Evolutionary conservation across 2,329 filamentous ascomycete species (phyloP).

Genomic region (Aspergillus flavus): DNA sequence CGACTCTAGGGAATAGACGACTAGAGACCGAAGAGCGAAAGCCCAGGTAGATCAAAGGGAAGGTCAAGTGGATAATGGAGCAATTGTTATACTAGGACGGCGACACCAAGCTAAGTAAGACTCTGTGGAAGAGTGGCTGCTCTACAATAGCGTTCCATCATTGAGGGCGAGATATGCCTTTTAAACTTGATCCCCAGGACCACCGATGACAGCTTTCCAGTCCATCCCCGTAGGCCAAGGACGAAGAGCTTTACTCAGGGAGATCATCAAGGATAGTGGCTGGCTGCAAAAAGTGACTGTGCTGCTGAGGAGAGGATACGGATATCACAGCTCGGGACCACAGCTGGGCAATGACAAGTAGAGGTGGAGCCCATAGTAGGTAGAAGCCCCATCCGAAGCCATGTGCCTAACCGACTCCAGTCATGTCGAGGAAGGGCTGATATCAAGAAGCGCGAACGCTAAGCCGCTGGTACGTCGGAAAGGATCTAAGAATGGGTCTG

Average conservation of each 20-base stretch:
- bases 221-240: constrained; percentile 12
- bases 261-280: constrained; percentile 31
- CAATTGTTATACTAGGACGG: background rate
- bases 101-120: constrained; percentile 1
- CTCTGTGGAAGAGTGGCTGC: constrained; percentile 16
- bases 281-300: constrained; percentile 34
- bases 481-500: constrained; percentile 2
- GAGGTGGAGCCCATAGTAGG: constrained; percentile 28
- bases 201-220: constrained; percentile 8
- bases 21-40: constrained; percentile 3
- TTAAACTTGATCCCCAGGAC: constrained; percentile 23
- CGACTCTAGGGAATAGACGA: constrained; percentile 9
- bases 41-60: constrained; percentile 2
- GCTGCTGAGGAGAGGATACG: constrained; percentile 19
- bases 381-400: constrained; percentile 19
- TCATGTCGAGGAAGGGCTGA: constrained; percentile 12
- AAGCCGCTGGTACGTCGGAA: constrained; percentile 19
- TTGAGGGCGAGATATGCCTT: constrained; percentile 26
- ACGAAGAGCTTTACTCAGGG: constrained; percentile 16
- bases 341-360: constrained; percentile 29
- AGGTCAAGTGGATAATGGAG: constrained; percentile 1
- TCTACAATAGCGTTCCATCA: constrained; percentile 15
- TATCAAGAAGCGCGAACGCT: constrained; percentile 16
- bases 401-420: constrained; percentile 18
- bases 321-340: constrained; percentile 28